Base-by-base conservation (phyloP, 371 early-diverging fungal species). In the Encephalitozoon intestinalis region DNA sequence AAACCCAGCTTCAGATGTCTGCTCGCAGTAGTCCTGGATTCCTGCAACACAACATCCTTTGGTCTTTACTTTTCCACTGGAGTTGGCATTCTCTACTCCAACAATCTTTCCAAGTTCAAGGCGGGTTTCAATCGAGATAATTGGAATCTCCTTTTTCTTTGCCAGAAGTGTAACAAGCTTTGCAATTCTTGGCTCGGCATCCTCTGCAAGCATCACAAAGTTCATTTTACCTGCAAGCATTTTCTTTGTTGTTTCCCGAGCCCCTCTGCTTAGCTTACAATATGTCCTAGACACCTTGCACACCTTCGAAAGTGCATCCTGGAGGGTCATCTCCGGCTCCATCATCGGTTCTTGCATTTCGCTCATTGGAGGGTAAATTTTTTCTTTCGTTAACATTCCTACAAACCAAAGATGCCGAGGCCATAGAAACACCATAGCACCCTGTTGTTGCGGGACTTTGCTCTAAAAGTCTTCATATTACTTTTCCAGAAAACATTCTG, bases 161-260 rank as follows among this genome's bases (percentile, higher is more conserved):
- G 67, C n/a, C 15, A 73, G 39, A 15, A 23, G 30, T 18, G 50
- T 66, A 15, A 81, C 63, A 30, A 83, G 28, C 0, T 31, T 50
- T 23, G 31, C 4, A 41, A 67, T 65, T 15, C 67, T 73, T 25
- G 70, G 52, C 3, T 58, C 44, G 11, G 58, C 53, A 63, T 83
- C 79, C 28, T 83, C 69, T 9, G 81, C 49, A 30, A 83, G 34
- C 52, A 83, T 31, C 41, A 83, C 76, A 41, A 83, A 28, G 23
- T 68, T 46, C 37, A 79, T 53, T 11, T 76, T 18, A 0, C 67
- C 64, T 1, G 52, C 44, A n/a, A 75, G 43, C 2, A 78, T 44
- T 21, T 43, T 52, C 51, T 68, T 73, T 12, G 44, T 34, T 12
- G 63, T 53, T 54, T 83, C 76, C 37, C 46, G 70, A 3, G 75